Evolutionary conservation across 2,329 filamentous ascomycete genomes (phyloP), one percentile per base, ranked within the genome.

Genomic region (Curvularia sp.): DNA sequence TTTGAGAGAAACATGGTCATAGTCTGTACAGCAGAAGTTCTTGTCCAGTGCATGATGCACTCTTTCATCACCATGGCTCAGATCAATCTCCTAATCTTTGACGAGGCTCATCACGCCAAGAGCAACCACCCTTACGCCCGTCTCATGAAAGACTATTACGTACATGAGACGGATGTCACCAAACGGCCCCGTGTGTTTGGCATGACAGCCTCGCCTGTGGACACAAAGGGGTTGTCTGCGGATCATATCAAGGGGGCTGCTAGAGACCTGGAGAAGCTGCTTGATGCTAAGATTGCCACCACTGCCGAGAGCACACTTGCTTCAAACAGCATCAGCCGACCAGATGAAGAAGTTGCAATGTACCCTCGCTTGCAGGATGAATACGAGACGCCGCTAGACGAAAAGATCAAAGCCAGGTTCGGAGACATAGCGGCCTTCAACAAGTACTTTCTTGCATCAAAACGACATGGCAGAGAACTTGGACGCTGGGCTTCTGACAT

Each of bases 71-170:
- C 78, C 9, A 97, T 99, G 80, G 80, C 86, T 18, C 86, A 90
- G 66, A 92, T 98, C 75, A 98, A 94, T 70, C 84, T 99, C 1
- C 81, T 99, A 36, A 88, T 98, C 59, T 97, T 99, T 65, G 95
- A 99, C 70, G 95, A 99, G 77, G 95, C 93, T 5, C 95, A 99
- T 70, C 95, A 98, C 71, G 88, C 94, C 0, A 99, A 99, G 78
- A 96, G 94, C 74, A 90, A 93, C 50, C 95, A 99, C 70, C 85
- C 92, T 0, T 99, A 97, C 72, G 92, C 94, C 19, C 85, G 83
- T 27, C 95, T 99, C 57, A 91, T 99, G 78, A 93, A 91, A 68
- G 90, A 96, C 57, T 93, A 91, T 66, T 98, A 97, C 70, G 63
- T 86, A 1, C 77, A 82, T 2, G 80, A 82, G 28, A 66, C 74